Evolutionary conservation across 768 basidiomycete species (phyloP).

Genomic region (Leccinum imitatum): DNA sequence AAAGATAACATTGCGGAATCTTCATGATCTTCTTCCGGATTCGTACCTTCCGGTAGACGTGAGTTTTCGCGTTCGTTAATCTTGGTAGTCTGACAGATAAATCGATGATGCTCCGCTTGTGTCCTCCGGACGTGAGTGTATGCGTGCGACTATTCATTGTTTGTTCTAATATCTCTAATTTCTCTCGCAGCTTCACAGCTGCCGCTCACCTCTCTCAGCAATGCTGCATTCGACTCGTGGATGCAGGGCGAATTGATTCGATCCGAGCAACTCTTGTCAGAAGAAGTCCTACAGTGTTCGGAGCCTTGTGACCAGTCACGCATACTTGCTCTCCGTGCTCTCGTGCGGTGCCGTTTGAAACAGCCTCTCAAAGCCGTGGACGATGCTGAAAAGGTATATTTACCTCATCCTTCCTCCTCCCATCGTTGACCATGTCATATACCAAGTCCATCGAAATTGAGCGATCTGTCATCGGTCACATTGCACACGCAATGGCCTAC

Average conservation of each 20-base stretch:
- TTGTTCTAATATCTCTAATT: not conserved
- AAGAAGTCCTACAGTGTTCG: not conserved
- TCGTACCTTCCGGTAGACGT: not conserved
- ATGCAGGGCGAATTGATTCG: not conserved
- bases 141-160: not conserved
- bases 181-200: not conserved
- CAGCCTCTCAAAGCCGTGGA: not conserved
- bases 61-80: not conserved
- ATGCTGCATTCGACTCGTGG: slow-evolving; percentile 2
- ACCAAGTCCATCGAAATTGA: not conserved
- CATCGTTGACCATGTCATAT: not conserved
- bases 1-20: not conserved
- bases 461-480: not conserved
- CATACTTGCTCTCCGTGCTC: slow-evolving; percentile 3
- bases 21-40: not conserved
- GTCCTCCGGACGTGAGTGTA: not conserved
- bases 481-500: not conserved
- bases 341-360: not conserved
- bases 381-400: not conserved
- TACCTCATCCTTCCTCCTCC: not conserved
- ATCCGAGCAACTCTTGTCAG: slow-evolving; percentile 1
- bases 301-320: not conserved
- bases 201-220: slow-evolving; percentile 1
- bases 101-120: not conserved
- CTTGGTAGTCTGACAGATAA: not conserved